Evolutionary conservation across 1,139 yeast species (phyloP).

Genomic region (Taphrina populina): DNA sequence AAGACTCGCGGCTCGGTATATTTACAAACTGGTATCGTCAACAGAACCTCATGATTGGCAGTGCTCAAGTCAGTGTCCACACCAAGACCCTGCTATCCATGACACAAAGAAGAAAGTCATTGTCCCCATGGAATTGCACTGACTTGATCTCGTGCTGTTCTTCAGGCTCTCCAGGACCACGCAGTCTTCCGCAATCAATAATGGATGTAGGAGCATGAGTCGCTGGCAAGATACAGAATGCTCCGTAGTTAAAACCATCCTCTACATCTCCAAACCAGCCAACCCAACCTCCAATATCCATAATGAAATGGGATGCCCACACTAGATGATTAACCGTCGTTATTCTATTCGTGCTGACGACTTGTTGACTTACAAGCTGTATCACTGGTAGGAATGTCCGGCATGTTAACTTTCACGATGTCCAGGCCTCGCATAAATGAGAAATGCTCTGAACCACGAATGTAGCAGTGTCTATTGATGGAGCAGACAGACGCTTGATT

Average conservation of each 20-base stretch:
- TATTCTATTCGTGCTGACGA: neutral
- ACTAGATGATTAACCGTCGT: neutral
- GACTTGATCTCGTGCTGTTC: slow-evolving; percentile 13
- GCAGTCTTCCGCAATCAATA: slow-evolving; percentile 21
- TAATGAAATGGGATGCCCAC: slow-evolving; percentile 11
- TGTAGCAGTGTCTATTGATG: slow-evolving; percentile 14
- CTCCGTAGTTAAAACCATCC: slow-evolving; percentile 12
- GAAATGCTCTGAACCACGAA: slow-evolving; percentile 9
- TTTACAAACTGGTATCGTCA: no score
- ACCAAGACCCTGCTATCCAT: slow-evolving; percentile 18
- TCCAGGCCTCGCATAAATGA: slow-evolving; percentile 4
- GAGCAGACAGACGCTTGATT: slow-evolving; percentile 7
- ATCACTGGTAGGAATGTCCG: slow-evolving; percentile 9
- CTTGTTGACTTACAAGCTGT: slow-evolving; percentile 6
- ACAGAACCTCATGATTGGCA: no score
- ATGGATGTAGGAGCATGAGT: neutral
- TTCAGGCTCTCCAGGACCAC: slow-evolving; percentile 21
- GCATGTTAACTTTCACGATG: slow-evolving; percentile 7
- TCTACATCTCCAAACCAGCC: slow-evolving; percentile 19
- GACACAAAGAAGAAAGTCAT: slow-evolving; percentile 7
- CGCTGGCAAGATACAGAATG: slow-evolving; percentile 10
- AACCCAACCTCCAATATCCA: slow-evolving; percentile 20
- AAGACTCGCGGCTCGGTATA: no score
- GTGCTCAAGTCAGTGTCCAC: slow-evolving; percentile 3
- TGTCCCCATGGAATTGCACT: slow-evolving; percentile 4